A percentile compares a stretch with the other conserved stretches of the same genome.
phyloP scores from a whole-genome alignment of 169 alveolate species.

The Hepatocystis sp. region DNA sequence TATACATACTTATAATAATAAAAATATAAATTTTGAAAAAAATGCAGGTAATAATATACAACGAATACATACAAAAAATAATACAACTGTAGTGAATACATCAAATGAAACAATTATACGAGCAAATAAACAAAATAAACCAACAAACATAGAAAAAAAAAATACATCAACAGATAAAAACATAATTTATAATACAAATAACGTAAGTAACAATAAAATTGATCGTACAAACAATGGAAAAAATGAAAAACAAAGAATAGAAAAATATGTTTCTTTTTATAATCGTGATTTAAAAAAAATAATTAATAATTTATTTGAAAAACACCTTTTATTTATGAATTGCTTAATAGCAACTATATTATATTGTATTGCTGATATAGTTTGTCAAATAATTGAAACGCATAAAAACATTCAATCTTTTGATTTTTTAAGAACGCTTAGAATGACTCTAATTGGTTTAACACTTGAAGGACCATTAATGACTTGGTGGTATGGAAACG shows the following conservation, averaged over 20 bases:
- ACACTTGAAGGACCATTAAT: constrained; percentile 70
- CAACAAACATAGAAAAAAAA: constrained; percentile 1
- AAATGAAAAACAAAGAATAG: neutral
- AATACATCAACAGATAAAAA: neutral
- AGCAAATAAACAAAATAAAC: neutral
- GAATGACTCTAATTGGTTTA: constrained; percentile 58
- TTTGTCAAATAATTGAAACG: constrained; percentile 59
- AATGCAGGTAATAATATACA: neutral
- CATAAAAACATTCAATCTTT: constrained; percentile 13
- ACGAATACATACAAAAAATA: neutral
- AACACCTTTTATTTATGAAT: constrained; percentile 73
- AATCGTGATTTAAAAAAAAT: constrained; percentile 3
- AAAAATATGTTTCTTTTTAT: constrained; percentile 14
- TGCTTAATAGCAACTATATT: constrained; percentile 55
- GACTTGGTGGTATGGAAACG: constrained; percentile 77
- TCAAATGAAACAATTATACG: neutral
- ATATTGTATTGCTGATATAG: constrained; percentile 64
- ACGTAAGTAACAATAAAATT: constrained; percentile 1
- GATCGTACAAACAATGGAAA: too few species aligned
- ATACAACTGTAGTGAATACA: too few species aligned
- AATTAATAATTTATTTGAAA: constrained; percentile 72
- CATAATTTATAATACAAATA: neutral
- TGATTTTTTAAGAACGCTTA: constrained; percentile 54
- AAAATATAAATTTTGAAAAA: too few species aligned
- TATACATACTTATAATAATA: too few species aligned